Conservation (phyloP, 2,329 filamentous ascomycete species). For the Fusarium vanettenii region DNA sequence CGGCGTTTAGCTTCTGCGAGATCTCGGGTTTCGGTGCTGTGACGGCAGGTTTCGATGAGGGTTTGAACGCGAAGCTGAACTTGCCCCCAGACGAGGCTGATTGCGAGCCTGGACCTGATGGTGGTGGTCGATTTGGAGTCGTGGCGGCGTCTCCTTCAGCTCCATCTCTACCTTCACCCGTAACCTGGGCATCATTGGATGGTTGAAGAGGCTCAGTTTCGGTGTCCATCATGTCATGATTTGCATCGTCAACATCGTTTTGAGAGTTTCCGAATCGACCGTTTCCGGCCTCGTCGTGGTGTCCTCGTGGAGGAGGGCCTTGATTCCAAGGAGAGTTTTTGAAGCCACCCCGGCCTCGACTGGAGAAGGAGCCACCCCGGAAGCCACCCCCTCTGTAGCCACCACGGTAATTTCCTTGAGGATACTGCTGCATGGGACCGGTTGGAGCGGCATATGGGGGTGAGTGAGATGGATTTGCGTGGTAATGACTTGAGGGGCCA, state of each 20-base stretch:
- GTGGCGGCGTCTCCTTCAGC: conserved; percentile 62
- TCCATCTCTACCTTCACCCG: conserved; percentile 50
- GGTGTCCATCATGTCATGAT: conserved; percentile 26
- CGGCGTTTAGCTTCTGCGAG: conserved; percentile 75
- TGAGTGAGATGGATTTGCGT: conserved; percentile 58
- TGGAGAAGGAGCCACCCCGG: conserved; percentile 68
- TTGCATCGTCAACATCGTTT: conserved; percentile 27
- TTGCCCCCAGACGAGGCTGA: conserved; percentile 69
- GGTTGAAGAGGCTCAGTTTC: conserved; percentile 44
- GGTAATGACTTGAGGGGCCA: conserved; percentile 66
- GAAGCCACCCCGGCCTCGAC: conserved; percentile 71
- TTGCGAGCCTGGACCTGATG: conserved; percentile 64
- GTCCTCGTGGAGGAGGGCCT: conserved; percentile 35
- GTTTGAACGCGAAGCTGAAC: conserved; percentile 95
- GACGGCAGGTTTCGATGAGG: conserved; percentile 69
- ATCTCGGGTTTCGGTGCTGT: conserved; percentile 73
- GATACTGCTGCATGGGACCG: conserved; percentile 67
- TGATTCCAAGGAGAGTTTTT: conserved; percentile 74
- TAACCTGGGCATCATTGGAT: conserved; percentile 13
- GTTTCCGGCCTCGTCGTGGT: conserved; percentile 36
- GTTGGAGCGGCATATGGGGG: conserved; percentile 68
- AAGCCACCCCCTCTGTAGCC: conserved; percentile 66
- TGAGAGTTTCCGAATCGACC: conserved; percentile 29
- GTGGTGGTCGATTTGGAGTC: conserved; percentile 64
- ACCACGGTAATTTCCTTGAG: conserved; percentile 58